Evolutionary conservation across 2,329 filamentous ascomycete genomes (phyloP), one percentile per base, ranked within the genome.

Genomic region (Neopestalotiopsis sp.): DNA sequence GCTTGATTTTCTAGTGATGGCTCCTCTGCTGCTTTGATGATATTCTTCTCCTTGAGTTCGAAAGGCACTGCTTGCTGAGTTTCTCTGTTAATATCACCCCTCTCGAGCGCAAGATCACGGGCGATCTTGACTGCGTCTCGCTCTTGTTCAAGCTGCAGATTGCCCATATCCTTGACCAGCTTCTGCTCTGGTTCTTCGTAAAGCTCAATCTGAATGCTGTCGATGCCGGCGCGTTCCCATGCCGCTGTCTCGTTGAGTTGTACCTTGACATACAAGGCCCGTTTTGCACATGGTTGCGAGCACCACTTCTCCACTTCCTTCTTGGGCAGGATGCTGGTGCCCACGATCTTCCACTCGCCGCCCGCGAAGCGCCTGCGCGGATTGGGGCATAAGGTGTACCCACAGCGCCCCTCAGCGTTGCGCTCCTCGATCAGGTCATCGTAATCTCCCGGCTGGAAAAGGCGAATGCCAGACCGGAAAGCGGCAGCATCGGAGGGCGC

Each of bases 361-460:
- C 84, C 82, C 17, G 85, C 82, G 65, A 88, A 84, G 40, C 85
- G 84, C 40, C 86, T 84, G 53, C 90, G 90, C n/a, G 89, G 85
- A 17, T 86, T 86, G 0, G 89, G 82, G 79, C 96, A 99, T 34
- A 98, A 86, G 0, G 88, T 85, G 78, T 98, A 98, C 1, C 94
- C 96, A 81, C 96, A 99, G 24, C 89, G 86, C 58, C 87, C 89
- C 74, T 93, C 91, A 73, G 94, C 92, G 79, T 97, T 97, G 75
- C 96, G 92, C 84, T 99, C 96, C 72, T 92, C 88, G 70, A 98
- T 90, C 64, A 98, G 84, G 72, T 93, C 92, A 77, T 97, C 94
- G 83, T 97, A 97, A 83, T 99, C 95, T 66, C 88, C 87, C 0
- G 95, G 94, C 78, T 95, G 93, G 81, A 98, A 98, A 58, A 89